Percentiles rank a stretch among this genome's conserved stretches.
These are phyloP conservation scores for Geranomyces michiganensis DNA, from an alignment of 192 early-diverging fungal genomes.

Conservation along the genomic window DNA sequence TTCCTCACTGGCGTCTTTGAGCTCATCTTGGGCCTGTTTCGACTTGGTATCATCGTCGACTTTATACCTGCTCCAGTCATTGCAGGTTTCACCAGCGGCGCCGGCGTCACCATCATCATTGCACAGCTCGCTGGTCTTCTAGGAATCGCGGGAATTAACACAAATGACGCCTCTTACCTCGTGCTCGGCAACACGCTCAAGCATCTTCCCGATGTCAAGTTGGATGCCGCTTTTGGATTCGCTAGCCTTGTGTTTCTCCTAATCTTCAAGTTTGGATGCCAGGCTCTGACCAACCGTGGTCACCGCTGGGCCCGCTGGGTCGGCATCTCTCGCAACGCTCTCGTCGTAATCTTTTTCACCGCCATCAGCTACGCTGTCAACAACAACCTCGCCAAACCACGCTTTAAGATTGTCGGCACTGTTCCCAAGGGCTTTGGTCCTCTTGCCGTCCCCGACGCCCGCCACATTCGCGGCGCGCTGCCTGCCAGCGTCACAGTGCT, in stretches of 20 bases:
- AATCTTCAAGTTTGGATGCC: slow-evolving; percentile 38
- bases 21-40: slow-evolving; percentile 72
- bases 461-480: slow-evolving; percentile 43
- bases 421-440: slow-evolving; percentile 75
- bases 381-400: slow-evolving; percentile 17
- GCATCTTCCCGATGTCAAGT: slow-evolving; percentile 40
- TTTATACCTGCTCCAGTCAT: slow-evolving; percentile 83
- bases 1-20: slow-evolving; percentile 76
- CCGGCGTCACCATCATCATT: slow-evolving; percentile 78
- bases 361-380: slow-evolving; percentile 71
- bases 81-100: slow-evolving; percentile 86
- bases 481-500: slow-evolving; percentile 67
- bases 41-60: slow-evolving; percentile 84
- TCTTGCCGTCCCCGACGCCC: slow-evolving; percentile 54
- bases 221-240: slow-evolving; percentile 70
- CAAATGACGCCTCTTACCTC: slow-evolving; percentile 66
- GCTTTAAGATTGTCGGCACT: slow-evolving; percentile 63
- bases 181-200: slow-evolving; percentile 73
- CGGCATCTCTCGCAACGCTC: slow-evolving; percentile 71
- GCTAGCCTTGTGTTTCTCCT: slow-evolving; percentile 48
- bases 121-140: slow-evolving; percentile 79
- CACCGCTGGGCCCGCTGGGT: slow-evolving; percentile 58
- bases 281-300: slow-evolving; percentile 10
- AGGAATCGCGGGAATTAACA: slow-evolving; percentile 77
- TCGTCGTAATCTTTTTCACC: slow-evolving; percentile 78